phyloP scores from a whole-genome alignment of 176 grass and related monocot species.

The Hyparrhenia diplandra region DNA sequence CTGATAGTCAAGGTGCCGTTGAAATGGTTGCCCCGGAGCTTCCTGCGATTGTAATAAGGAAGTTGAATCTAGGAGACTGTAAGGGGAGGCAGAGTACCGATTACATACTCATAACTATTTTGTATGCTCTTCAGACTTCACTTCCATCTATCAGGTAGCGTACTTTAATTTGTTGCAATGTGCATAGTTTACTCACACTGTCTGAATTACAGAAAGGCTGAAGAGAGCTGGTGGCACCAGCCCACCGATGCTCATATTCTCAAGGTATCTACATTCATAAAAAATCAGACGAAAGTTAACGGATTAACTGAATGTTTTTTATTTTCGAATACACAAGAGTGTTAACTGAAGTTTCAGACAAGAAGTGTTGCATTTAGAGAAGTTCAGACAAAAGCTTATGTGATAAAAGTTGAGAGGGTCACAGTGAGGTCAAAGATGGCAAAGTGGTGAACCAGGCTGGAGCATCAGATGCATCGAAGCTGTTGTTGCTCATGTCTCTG shows the following conservation, averaged over 20 bases:
- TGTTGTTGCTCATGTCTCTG: conserved; percentile 88
- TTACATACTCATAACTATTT: too few species aligned
- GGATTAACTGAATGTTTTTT: neutral
- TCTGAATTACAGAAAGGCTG: too few species aligned
- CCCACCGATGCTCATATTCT: conserved; percentile 39
- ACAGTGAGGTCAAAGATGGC: conserved; percentile 67
- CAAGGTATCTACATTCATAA: conserved; percentile 47
- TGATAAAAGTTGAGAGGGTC: neutral
- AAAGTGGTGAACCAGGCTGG: conserved; percentile 56
- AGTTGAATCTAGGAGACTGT: too few species aligned
- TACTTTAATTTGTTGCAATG: too few species aligned
- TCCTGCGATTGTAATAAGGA: too few species aligned
- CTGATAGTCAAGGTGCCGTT: conserved; percentile 60
- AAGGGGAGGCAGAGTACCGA: too few species aligned
- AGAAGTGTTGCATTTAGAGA: neutral
- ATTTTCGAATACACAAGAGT: too few species aligned
- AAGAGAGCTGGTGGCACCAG: conserved; percentile 49
- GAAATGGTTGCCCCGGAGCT: too few species aligned
- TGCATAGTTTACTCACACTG: too few species aligned
- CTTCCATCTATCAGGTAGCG: too few species aligned
- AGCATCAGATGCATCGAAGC: conserved; percentile 51
- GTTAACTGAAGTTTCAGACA: neutral
- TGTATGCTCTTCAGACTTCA: too few species aligned
- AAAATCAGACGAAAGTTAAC: neutral
- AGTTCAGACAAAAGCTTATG: too few species aligned